Percentiles rank a stretch among this genome's conserved stretches.
These are phyloP conservation scores for Boletus sensibilis DNA, from an alignment of 768 basidiomycete genomes.

Conservation along the genomic window DNA sequence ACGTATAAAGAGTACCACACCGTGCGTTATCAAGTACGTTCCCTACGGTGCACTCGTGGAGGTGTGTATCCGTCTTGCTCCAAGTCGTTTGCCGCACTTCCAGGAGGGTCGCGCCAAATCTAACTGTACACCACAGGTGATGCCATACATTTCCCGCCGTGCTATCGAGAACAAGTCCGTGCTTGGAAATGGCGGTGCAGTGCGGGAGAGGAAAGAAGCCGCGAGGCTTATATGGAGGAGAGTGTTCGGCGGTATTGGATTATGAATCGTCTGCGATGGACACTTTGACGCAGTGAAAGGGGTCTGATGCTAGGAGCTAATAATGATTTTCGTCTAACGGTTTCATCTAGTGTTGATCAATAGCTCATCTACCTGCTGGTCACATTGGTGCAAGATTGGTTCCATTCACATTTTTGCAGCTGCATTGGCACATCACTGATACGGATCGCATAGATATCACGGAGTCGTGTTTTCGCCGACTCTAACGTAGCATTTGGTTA, in stretches of 20 bases:
- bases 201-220: conserved; percentile 32
- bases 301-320: background rate
- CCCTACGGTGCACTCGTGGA: conserved; percentile 74
- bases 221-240: conserved; percentile 31
- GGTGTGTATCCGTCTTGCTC: conserved; percentile 33
- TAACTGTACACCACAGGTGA: conserved; percentile 48
- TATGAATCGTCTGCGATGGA: conserved; percentile 13
- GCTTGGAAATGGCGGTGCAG: conserved; percentile 69
- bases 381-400: background rate
- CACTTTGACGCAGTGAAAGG: background rate
- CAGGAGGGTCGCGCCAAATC: too few species aligned
- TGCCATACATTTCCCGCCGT: conserved; percentile 86
- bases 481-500: background rate
- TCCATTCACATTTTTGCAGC: background rate
- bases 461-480: background rate
- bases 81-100: background rate
- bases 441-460: background rate
- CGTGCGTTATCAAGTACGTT: conserved; percentile 81
- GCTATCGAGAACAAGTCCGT: conserved; percentile 94
- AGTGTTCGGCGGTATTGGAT: conserved; percentile 29
- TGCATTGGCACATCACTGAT: background rate
- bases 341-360: background rate
- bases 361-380: background rate
- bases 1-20: conserved; percentile 49
- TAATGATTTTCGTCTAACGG: background rate